phyloP scores from a whole-genome alignment of 176 grass and related monocot genomes.

The Leersia perrieri region DNA sequence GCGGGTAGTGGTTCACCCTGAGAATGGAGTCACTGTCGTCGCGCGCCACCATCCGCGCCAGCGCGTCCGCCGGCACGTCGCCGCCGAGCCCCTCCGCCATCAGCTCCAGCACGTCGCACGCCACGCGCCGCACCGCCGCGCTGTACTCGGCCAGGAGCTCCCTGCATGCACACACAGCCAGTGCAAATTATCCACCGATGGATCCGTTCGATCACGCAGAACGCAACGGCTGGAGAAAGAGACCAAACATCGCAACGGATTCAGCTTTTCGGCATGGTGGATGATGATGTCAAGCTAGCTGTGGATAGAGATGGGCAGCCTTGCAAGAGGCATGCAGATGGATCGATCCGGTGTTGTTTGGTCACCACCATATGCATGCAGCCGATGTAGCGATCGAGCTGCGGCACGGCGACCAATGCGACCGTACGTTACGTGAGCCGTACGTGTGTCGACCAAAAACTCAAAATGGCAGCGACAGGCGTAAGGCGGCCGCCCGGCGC shows the following conservation, averaged over 20 bases:
- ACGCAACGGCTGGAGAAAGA: neutral
- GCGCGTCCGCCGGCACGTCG: conserved; percentile 31
- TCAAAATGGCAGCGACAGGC: neutral
- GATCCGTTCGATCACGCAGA: neutral
- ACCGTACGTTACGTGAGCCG: neutral
- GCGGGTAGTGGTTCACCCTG: conserved; percentile 87
- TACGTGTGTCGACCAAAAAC: too few species aligned
- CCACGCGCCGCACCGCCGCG: conserved; percentile 56
- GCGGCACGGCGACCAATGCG: neutral
- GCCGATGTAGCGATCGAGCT: neutral
- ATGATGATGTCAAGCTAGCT: neutral
- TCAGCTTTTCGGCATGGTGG: neutral
- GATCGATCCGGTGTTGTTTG: neutral
- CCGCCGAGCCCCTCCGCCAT: conserved; percentile 73
- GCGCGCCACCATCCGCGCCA: conserved; percentile 60
- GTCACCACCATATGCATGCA: conserved; percentile 14
- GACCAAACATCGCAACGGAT: neutral
- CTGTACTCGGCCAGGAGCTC: conserved; percentile 64
- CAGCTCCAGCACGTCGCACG: conserved; percentile 63
- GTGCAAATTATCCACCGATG: too few species aligned
- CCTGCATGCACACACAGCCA: conserved; percentile 28
- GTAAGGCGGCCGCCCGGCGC: neutral
- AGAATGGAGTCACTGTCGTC: conserved; percentile 67
- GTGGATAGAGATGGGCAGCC: neutral
- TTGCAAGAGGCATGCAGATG: too few species aligned